Percentiles rank a stretch among this genome's conserved stretches.
Evolutionary conservation across 495 filamentous ascomycete genomes (phyloP).

Genomic region (Xylaria castorea): DNA sequence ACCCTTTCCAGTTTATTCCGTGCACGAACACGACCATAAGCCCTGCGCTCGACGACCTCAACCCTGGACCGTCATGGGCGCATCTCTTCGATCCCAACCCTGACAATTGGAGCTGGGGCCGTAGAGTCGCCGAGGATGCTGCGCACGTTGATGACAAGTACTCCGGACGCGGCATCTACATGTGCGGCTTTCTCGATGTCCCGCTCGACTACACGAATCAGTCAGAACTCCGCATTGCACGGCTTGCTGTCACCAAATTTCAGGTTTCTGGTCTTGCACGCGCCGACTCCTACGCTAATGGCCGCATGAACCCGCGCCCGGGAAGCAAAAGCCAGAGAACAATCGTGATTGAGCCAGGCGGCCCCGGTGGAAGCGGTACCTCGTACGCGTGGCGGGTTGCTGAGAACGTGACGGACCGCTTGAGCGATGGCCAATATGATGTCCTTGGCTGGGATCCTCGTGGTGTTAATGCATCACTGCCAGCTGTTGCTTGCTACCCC

Average conservation of each 20-base stretch:
- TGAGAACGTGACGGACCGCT: constrained; percentile 42
- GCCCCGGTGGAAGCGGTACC: constrained; percentile 54
- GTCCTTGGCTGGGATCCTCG: constrained; percentile 65
- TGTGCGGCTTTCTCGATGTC: constrained; percentile 56
- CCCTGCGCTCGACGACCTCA: constrained; percentile 45
- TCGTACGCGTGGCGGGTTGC: constrained; percentile 46
- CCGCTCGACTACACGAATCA: constrained; percentile 55
- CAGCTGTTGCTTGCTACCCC: constrained; percentile 57
- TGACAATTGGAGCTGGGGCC: constrained; percentile 52
- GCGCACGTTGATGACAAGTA: constrained; percentile 31
- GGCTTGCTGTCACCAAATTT: constrained; percentile 53
- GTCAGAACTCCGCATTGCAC: constrained; percentile 48
- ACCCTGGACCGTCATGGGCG: constrained; percentile 44
- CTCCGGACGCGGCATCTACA: constrained; percentile 49
- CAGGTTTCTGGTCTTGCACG: constrained; percentile 52
- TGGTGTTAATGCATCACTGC: constrained; percentile 59
- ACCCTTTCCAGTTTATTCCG: constrained; percentile 52
- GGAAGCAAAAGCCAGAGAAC: constrained; percentile 53
- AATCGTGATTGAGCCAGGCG: constrained; percentile 56
- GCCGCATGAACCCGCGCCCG: constrained; percentile 11
- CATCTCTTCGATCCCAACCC: constrained; percentile 51
- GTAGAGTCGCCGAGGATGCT: constrained; percentile 12
- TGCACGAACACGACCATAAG: constrained; percentile 49
- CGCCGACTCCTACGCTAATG: constrained; percentile 9
- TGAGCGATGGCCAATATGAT: constrained; percentile 53